Percentiles rank a stretch among this genome's conserved stretches.
These are phyloP conservation scores for Fusarium fujikuroi DNA, from an alignment of 2,329 filamentous ascomycete genomes.

Conservation along the genomic window DNA sequence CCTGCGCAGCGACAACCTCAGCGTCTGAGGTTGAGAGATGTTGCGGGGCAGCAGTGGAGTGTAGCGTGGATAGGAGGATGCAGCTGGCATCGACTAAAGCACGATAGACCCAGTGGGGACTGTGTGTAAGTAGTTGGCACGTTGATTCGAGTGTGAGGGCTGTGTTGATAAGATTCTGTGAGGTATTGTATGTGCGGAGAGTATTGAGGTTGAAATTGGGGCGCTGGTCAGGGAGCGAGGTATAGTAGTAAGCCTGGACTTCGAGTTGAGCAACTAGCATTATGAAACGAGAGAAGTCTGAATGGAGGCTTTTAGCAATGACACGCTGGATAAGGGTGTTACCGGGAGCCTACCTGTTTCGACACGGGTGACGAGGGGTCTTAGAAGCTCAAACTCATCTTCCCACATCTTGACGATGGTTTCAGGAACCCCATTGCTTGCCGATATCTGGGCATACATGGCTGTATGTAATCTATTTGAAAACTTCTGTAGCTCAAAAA, in stretches of 20 bases:
- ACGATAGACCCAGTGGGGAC: constrained; percentile 62
- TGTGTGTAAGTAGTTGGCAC: constrained; percentile 55
- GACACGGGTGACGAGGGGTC: constrained; percentile 57
- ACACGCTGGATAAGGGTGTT: not conserved
- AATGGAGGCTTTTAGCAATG: not conserved
- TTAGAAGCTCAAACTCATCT: constrained; percentile 62
- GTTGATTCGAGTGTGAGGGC: constrained; percentile 56
- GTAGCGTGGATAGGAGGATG: constrained; percentile 58
- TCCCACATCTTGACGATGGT: constrained; percentile 61
- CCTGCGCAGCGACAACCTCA: constrained; percentile 45
- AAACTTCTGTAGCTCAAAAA: constrained; percentile 63
- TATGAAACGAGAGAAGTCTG: constrained; percentile 61
- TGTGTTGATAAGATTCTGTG: constrained; percentile 57
- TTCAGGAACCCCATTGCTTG: constrained; percentile 58
- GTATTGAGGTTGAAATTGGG: constrained; percentile 56
- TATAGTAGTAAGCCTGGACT: constrained; percentile 64
- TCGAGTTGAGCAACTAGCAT: constrained; percentile 62
- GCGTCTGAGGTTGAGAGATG: constrained; percentile 48
- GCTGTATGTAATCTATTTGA: constrained; percentile 60
- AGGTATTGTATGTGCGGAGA: constrained; percentile 60
- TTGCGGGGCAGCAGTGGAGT: constrained; percentile 54
- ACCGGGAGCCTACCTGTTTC: constrained; percentile 54
- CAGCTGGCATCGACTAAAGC: constrained; percentile 58
- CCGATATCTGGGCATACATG: constrained; percentile 59
- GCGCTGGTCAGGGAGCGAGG: constrained; percentile 54